Evolutionary conservation across 768 basidiomycete species (phyloP), one percentile per base, ranked within the genome.

Genomic region (Collybia sordida): DNA sequence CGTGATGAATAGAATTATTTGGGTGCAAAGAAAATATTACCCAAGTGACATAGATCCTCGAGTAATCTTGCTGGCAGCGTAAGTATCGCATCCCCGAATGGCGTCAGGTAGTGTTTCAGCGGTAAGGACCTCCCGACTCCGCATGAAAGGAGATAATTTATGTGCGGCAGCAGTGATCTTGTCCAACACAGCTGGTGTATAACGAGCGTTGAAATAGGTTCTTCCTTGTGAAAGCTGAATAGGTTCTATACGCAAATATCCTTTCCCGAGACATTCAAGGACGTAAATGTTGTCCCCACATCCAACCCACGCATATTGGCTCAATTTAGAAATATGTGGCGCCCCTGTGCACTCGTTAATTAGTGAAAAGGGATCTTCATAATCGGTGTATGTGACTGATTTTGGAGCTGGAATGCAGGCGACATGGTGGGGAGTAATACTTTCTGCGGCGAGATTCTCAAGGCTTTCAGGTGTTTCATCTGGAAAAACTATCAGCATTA

Each of bases 211-310:
- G 56, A 75, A 87, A 47, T 67, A 59, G 4, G 21, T 41, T 57
- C 51, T 48, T 73, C 75, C 68, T 59, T 68, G 65, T 45, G 68
- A 64, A 45, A 60, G 71, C 42, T 67, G 47, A 1, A 64, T 58
- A 3, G 72, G 77, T 50, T 83, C 80, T 12, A 93, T 72, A 36
- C 83, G 81, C 43, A 93, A 70, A 57, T 78, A 75, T 1, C 91
- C 90, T 53, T 77, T 79, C 11, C 80, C 81, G n/a, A 90, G 65
- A 53, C 85, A 84, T 60, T 91, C 88, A 2, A 95, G 72, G 6
- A 95, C 79, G 64, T 86, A 89, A 14, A 81, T 64, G 28, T 83
- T 77, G 3, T 74, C 71, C 6, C 92, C 90, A 58, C 89, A 91
- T 2, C 82, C 81, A 6, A 96, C 86, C 93, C 93, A 93, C 4